Evolutionary conservation across 108 stramenopile species (phyloP), one percentile per base, ranked within the genome.

Genomic region (Pseudonitzschia multistriata): DNA sequence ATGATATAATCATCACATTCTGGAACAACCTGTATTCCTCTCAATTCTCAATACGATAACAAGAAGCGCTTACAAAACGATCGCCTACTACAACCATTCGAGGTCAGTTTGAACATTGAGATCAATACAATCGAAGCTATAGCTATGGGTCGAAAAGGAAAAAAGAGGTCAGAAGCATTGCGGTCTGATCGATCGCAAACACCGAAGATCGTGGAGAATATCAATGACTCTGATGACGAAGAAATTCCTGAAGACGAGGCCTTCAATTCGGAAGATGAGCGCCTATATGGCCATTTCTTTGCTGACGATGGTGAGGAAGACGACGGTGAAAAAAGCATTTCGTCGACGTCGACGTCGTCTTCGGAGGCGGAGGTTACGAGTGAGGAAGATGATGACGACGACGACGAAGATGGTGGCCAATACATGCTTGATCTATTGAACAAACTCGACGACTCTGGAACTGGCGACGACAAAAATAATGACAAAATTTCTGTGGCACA

Each of bases 181-280:
- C 33, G 13, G 14, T 33, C 29, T 33, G 31, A 59, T 59, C 19
- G 6, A 7, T 31, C 57, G n/a, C 14, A 0, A 24, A 55, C 47
- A 30, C 83, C 83, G 21, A 62, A 71, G 62, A 70, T 83, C n/a
- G 60, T 67, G 5, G 83, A 84, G 7, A 42, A 80, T 13, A 66
- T 84, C 14, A 34, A 61, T 24, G 88, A 87, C 63, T 74, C 71
- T 25, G 89, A 89, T 19, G 92, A 96, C 63, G 89, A 90, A 72
- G 85, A 87, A 67, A 91, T 96, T 63, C 73, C 81, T 34, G 83
- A 85, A 67, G 95, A 93, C 55, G 90, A 82, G 29, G 91, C 92
- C 21, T 94, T 96, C 82, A 85, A 92, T 62, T 87, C 88, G 11
- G 95, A 96, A 4, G 92, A 96, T 76, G 95, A 94, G 62, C 71